Conservation (phyloP, 306 rosid species). For the Fagus crenata region DNA sequence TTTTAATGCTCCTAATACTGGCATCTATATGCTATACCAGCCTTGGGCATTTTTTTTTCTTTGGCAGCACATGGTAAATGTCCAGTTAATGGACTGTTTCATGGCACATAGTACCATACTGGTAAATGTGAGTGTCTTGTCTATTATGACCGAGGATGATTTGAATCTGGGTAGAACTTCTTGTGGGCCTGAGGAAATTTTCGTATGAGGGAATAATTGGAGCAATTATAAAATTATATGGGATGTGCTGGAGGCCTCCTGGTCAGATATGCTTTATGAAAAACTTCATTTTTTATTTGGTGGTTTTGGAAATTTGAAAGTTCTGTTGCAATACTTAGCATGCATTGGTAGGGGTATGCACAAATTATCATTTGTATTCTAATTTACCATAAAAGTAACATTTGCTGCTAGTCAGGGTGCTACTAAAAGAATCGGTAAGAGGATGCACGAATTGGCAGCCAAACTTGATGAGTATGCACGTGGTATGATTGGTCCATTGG, state of each 20-base stretch:
- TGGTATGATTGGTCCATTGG: slow-evolving; percentile 90
- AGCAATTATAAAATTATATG: background rate
- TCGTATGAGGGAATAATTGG: background rate
- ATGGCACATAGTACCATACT: background rate
- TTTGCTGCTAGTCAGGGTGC: slow-evolving; percentile 55
- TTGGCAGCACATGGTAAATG: background rate
- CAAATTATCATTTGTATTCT: slow-evolving; percentile 1
- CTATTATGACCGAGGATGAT: background rate
- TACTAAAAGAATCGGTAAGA: slow-evolving; percentile 80
- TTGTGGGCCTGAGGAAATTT: background rate
- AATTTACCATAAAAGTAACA: slow-evolving; percentile 3
- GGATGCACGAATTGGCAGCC: slow-evolving; percentile 95
- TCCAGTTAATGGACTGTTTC: background rate
- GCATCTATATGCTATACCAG: background rate
- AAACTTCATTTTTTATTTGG: background rate
- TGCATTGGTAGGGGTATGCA: background rate
- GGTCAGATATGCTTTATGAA: background rate
- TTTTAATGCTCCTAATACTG: background rate
- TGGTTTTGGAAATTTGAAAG: background rate
- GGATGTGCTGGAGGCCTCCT: background rate
- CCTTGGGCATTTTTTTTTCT: background rate
- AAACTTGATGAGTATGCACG: slow-evolving; percentile 98
- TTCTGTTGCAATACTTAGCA: background rate
- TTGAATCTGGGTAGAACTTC: background rate
- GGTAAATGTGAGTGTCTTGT: background rate